Conservation (phyloP, 2,329 filamentous ascomycete genomes). For the Chaetomium sp. region DNA sequence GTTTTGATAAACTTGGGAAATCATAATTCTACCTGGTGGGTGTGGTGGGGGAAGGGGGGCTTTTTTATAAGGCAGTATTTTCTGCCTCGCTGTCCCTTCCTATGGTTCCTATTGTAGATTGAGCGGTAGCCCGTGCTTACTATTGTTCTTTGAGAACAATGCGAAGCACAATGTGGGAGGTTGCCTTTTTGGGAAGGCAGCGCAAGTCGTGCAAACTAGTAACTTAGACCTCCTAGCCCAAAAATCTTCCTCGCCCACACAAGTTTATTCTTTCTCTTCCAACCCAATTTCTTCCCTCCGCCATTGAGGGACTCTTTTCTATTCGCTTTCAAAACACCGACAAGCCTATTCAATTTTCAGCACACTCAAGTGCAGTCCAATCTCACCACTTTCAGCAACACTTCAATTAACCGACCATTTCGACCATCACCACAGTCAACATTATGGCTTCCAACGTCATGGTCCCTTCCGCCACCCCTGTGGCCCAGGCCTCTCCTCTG, state of each 20-base stretch:
- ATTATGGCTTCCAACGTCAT: slow-evolving; percentile 2
- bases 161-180: not conserved
- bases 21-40: too few relatives aligned
- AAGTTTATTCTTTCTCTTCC: too few relatives aligned
- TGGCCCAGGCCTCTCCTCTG: not conserved
- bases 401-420: not conserved
- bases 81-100: too few relatives aligned
- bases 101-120: too few relatives aligned
- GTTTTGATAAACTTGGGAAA: too few relatives aligned
- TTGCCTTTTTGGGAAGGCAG: not conserved
- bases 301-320: too few relatives aligned
- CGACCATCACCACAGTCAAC: not conserved
- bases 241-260: too few relatives aligned
- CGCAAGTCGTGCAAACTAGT: not conserved
- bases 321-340: not conserved
- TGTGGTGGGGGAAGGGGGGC: too few relatives aligned
- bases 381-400: not conserved
- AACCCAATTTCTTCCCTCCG: too few relatives aligned
- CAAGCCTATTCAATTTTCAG: not conserved
- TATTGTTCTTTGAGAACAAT: slow-evolving; percentile 1
- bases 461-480: not conserved
- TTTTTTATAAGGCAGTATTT: too few relatives aligned
- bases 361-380: not conserved
- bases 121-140: not conserved
- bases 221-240: too few relatives aligned